Evolutionary conservation across 208 protist genomes (phyloP).

Genomic region (Trypanosoma melophagium): DNA sequence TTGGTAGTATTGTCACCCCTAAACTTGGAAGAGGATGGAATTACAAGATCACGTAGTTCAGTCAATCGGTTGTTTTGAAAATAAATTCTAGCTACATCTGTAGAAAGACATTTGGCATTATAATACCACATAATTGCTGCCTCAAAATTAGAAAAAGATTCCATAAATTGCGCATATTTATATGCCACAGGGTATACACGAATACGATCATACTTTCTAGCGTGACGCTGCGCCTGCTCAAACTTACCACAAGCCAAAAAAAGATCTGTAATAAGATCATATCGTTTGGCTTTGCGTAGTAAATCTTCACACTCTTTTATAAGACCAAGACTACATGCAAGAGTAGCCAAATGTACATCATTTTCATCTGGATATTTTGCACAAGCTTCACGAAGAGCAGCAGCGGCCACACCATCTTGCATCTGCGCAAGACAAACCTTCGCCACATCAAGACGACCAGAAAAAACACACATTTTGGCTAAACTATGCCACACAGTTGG

Average conservation of each 20-base stretch:
- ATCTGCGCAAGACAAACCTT: slow-evolving; percentile 95
- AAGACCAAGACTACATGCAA: slow-evolving; percentile 95
- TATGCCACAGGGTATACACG: slow-evolving; percentile 92
- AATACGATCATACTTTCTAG: slow-evolving; percentile 91
- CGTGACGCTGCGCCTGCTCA: slow-evolving; percentile 91
- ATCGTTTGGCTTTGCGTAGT: slow-evolving; percentile 77
- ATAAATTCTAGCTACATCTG: slow-evolving; percentile 94
- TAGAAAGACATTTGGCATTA: slow-evolving; percentile 84
- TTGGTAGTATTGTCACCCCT: neutral
- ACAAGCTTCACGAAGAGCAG: slow-evolving; percentile 84
- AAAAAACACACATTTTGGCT: slow-evolving; percentile 95
- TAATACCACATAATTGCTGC: slow-evolving; percentile 91
- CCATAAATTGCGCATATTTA: slow-evolving; percentile 94
- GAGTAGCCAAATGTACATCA: slow-evolving; percentile 89
- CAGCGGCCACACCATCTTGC: slow-evolving; percentile 88
- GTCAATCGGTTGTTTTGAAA: slow-evolving; percentile 79
- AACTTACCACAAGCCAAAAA: slow-evolving; percentile 93
- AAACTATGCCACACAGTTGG: slow-evolving; percentile 93
- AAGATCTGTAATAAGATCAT: slow-evolving; percentile 94
- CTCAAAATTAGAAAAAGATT: slow-evolving; percentile 91
- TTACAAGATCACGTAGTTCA: slow-evolving; percentile 88
- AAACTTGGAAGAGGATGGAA: slow-evolving; percentile 23
- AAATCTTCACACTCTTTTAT: slow-evolving; percentile 90
- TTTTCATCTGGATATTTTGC: slow-evolving; percentile 84
- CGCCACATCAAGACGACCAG: slow-evolving; percentile 92